Evolutionary conservation across 306 rosid genomes (phyloP).

Genomic region (Betula pendula): DNA sequence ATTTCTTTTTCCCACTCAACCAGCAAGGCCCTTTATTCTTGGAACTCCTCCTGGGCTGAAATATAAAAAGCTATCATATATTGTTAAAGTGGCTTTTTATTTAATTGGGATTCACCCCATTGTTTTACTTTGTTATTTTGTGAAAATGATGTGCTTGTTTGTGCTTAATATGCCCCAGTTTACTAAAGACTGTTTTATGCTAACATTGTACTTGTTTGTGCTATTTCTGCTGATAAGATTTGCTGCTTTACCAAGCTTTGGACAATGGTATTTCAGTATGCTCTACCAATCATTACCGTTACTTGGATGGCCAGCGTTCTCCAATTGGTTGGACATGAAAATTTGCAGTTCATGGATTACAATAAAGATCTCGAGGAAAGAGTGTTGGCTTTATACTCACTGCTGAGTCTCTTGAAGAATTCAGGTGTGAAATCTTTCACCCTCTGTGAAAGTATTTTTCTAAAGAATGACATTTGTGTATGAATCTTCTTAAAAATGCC

Average conservation of each 20-base stretch:
- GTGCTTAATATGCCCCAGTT: no score
- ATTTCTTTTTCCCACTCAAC: slow-evolving; percentile 27
- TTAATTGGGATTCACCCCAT: slow-evolving; percentile 38
- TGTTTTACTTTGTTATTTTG: no score
- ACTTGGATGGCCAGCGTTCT: slow-evolving; percentile 73
- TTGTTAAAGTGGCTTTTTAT: no score
- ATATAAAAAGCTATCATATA: no score
- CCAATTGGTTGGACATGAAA: slow-evolving; percentile 39
- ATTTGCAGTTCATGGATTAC: slow-evolving; percentile 38
- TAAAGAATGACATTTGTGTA: not conserved
- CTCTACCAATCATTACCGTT: slow-evolving; percentile 39
- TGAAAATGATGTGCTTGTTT: no score
- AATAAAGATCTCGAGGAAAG: slow-evolving; percentile 69
- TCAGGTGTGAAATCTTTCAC: slow-evolving; percentile 47
- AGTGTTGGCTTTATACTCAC: slow-evolving; percentile 73
- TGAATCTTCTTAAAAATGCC: not conserved
- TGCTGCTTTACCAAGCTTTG: no score
- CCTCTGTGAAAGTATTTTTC: not conserved
- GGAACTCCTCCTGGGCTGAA: no score
- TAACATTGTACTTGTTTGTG: no score
- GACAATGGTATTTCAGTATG: no score
- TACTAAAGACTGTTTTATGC: no score
- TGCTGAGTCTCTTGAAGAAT: slow-evolving; percentile 47
- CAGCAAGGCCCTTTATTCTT: no score
- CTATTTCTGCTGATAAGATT: no score